These are phyloP conservation scores for Starmerella scarabaei DNA, from an alignment of 805 yeast species.

Conservation along the genomic window DNA sequence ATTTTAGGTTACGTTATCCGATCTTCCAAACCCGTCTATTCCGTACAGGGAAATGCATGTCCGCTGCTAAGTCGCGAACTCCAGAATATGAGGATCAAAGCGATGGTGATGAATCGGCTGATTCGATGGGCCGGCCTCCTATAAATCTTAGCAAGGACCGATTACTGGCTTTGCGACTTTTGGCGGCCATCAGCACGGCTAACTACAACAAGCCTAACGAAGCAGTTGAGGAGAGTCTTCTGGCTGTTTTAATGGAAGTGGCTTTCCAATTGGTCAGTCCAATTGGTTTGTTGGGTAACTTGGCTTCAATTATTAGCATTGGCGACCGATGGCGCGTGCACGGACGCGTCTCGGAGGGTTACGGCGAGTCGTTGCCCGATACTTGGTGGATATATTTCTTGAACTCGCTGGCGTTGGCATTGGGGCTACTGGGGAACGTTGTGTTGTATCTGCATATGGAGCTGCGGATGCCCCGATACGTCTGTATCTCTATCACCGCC, in stretches of 20 bases:
- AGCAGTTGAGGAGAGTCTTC: neutral
- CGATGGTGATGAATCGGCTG: no score
- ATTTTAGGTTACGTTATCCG: no score
- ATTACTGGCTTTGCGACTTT: no score
- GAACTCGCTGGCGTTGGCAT: constrained; percentile 48
- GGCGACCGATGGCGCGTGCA: constrained; percentile 20
- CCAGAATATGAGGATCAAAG: no score
- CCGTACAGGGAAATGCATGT: no score
- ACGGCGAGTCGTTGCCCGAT: constrained; percentile 7
- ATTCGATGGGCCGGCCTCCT: no score
- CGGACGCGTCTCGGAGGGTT: no score
- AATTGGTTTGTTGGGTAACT: constrained; percentile 18
- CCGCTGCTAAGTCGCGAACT: no score
- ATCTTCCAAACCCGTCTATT: no score
- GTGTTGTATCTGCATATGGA: constrained; percentile 59
- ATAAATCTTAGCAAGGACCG: no score
- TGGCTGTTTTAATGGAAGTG: constrained; percentile 4
- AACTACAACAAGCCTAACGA: neutral
- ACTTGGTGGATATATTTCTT: constrained; percentile 35
- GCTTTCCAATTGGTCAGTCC: constrained; percentile 16
- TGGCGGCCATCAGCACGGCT: neutral
- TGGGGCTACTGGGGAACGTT: constrained; percentile 57
- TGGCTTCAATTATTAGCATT: constrained; percentile 15
- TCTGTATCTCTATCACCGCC: constrained; percentile 25
- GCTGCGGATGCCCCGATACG: constrained; percentile 47